Percentiles rank a stretch among this genome's conserved stretches.
Conservation (phyloP, 2,329 filamentous ascomycete species). For the Sphaerostilbella broomeana region DNA sequence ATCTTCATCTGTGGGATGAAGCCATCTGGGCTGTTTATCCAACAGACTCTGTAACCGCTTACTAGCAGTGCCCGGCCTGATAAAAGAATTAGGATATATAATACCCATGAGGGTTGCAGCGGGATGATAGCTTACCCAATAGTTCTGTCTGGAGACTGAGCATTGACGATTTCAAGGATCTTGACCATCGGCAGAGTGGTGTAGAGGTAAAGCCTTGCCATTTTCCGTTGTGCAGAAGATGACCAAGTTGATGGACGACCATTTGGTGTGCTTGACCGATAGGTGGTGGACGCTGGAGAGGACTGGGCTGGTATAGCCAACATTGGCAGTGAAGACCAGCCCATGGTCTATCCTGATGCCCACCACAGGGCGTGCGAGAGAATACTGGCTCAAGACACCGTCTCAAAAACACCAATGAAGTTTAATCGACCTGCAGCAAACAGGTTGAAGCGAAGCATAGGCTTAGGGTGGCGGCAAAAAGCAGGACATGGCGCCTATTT, state of each 20-base stretch:
- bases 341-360: slow-evolving; percentile 2
- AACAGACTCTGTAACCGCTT: slow-evolving; percentile 51
- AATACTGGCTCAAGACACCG: too few species aligned
- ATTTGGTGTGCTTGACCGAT: slow-evolving; percentile 22
- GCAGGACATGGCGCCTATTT: too few species aligned
- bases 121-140: slow-evolving; percentile 46
- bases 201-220: slow-evolving; percentile 51
- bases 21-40: slow-evolving; percentile 53
- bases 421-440: too few species aligned
- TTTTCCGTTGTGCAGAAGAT: slow-evolving; percentile 43
- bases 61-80: slow-evolving; percentile 50
- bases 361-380: too few species aligned
- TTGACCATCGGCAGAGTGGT: slow-evolving; percentile 46
- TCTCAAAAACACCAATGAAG: too few species aligned
- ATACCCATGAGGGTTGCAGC: background rate
- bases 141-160: slow-evolving; percentile 33
- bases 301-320: slow-evolving; percentile 4
- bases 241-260: slow-evolving; percentile 54
- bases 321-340: background rate
- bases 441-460: too few species aligned
- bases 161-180: slow-evolving; percentile 43
- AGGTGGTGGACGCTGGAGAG: slow-evolving; percentile 8
- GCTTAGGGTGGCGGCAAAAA: too few species aligned
- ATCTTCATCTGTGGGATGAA: slow-evolving; percentile 43
- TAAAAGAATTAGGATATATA: background rate